Conservation (phyloP, 2,329 filamentous ascomycete species). For the Penicillium griseofulvum region DNA sequence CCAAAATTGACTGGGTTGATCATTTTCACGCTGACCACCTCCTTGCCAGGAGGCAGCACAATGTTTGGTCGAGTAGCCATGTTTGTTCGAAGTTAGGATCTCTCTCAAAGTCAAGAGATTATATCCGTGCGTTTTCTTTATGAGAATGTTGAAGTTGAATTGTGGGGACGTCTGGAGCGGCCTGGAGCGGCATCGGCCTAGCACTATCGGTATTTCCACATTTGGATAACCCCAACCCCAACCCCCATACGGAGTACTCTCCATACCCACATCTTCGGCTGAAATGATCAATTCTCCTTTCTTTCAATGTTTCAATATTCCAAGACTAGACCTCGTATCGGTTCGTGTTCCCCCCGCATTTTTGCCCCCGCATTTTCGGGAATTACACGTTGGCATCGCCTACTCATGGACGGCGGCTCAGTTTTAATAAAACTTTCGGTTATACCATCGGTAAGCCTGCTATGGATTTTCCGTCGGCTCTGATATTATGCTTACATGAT, state of each 20-base stretch:
- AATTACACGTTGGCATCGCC: neutral
- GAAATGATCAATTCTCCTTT: neutral
- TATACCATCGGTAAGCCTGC: neutral
- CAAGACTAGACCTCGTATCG: neutral
- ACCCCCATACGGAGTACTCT: neutral
- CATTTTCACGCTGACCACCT: constrained; percentile 18
- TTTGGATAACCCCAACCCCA: neutral
- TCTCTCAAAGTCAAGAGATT: neutral
- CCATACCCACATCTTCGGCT: neutral
- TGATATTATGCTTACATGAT: neutral
- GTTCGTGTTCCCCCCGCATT: neutral
- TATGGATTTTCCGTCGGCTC: neutral
- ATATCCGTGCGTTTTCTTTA: neutral
- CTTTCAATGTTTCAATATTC: neutral
- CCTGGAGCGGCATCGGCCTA: neutral
- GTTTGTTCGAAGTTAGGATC: neutral
- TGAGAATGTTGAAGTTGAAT: neutral
- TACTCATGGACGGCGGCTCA: neutral
- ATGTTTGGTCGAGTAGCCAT: constrained; percentile 23
- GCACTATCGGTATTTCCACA: neutral
- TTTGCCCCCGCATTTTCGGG: neutral
- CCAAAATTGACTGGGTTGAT: constrained; percentile 45
- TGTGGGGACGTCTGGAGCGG: neutral
- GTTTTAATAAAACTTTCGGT: neutral
- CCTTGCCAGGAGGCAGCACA: neutral